Conservation (phyloP, 2,329 filamentous ascomycete genomes). For the Fusarium sp. region DNA sequence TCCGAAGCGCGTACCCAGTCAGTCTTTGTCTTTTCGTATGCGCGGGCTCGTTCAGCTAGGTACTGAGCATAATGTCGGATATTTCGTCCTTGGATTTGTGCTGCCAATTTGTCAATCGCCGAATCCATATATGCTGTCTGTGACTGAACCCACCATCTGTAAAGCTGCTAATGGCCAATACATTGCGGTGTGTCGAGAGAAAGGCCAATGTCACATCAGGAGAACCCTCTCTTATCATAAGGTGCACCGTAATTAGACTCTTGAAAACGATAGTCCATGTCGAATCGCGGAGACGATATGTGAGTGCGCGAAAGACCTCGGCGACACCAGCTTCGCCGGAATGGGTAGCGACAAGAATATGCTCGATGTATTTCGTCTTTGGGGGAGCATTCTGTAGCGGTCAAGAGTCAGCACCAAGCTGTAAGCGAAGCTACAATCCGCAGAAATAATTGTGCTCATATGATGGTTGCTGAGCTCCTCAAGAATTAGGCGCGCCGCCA, state of each 20-base stretch:
- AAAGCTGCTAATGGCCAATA: slow-evolving; percentile 89
- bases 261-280: slow-evolving; percentile 99
- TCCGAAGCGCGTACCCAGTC: slow-evolving; percentile 91
- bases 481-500: background rate
- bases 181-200: slow-evolving; percentile 82
- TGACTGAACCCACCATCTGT: slow-evolving; percentile 80
- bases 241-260: slow-evolving; percentile 90
- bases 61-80: slow-evolving; percentile 93
- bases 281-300: slow-evolving; percentile 88
- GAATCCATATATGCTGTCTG: background rate
- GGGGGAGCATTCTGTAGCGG: slow-evolving; percentile 82
- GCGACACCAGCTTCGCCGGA: slow-evolving; percentile 93
- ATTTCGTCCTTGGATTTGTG: slow-evolving; percentile 93
- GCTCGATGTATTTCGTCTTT: slow-evolving; percentile 99
- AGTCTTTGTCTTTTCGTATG: slow-evolving; percentile 84
- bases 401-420: slow-evolving; percentile 3
- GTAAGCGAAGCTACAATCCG: background rate
- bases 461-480: background rate
- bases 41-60: slow-evolving; percentile 81
- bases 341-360: slow-evolving; percentile 95
- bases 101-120: slow-evolving; percentile 57
- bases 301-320: slow-evolving; percentile 93
- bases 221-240: slow-evolving; percentile 97
- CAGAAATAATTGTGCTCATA: slow-evolving; percentile 2
- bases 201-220: slow-evolving; percentile 88